Evolutionary conservation across 2,329 filamentous ascomycete genomes (phyloP), one percentile per base, ranked within the genome.

Genomic region (Huntiella abstrusa): DNA sequence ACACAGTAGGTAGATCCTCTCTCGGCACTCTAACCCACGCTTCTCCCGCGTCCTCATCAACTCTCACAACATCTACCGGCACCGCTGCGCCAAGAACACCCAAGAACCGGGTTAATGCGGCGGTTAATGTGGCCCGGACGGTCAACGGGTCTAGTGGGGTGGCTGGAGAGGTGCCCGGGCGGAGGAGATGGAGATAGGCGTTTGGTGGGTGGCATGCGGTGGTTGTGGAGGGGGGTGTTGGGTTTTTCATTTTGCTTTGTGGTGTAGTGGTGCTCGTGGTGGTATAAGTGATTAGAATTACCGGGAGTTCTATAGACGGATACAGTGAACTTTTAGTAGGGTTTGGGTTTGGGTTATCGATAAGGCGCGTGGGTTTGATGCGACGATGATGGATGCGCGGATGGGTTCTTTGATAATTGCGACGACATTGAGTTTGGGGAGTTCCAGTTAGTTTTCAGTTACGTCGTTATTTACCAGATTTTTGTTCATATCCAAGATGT

Each of bases 21-120:
- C 68, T 62, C 4, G 79, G 77, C 6, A 83, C 58, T 13, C 81
- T 67, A 43, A 85, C 58, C 77, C 79, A 83, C 47, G 71, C 71
- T 41, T 74, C 65, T 4, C 56, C 54, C 1, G 62, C 66, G 6
- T 28, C 22, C 1, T 28, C 22, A 3, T 72, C 61, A 0, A 77
- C 63, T 53, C 77, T 74, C 33, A 88, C 67, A 15, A 87, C 73
- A 55, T 88, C 83, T 47, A 86, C 57, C 1, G 77, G 63, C 3
- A 87, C 76, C 8, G 73, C 75, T 2, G 68, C 62, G 8, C 83
- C 83, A 0, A 73, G 76, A 13, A 74, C 61, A 15, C 83, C 83
- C 1, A 88, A 70, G 54, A 83, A 86, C 51, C 80, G 72, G 1
- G 65, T 65, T 5, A 88, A 63, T 0, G 81, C 77, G 1, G 69